Base-by-base conservation (phyloP, 2,329 filamentous ascomycete genomes). In the Pseudonectria foliicola region DNA sequence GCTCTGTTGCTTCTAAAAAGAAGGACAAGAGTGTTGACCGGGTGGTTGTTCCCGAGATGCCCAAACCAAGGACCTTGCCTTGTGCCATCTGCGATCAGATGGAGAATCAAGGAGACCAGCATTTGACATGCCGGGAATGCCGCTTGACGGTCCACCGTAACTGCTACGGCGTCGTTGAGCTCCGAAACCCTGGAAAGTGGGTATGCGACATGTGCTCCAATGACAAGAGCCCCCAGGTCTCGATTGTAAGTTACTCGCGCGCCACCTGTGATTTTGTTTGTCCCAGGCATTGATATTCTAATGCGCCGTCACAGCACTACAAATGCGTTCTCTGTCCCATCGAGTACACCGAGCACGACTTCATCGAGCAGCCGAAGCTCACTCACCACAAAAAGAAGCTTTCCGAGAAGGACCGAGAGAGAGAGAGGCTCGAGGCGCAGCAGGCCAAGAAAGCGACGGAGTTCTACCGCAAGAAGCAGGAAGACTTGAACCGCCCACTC, bases 191-290 rank as follows among this genome's bases (percentile, higher is more conserved):
- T 23, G 75, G 72, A 29, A 94, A 94, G 61, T 98, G 92, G 92
- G 77, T 82, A 27, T 98, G 92, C 60, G 92, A 96, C 61, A 94
- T 89, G 75, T 98, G 92, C 61, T 71, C 80, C 25, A 98, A 98
- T 54, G 92, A 98, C 56, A 87, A 88, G 57, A 90, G 82, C 52
- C 88, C 90, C 5, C 80, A 86, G 46, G 82, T 94, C 29, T 95
- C 92, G n/a, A 90, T 93, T 38, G 82, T 85, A 70, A 71, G 79
- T 69, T 39, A 18, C 12, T 25, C 21, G 6, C 3, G 11, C 13
- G 12, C 13, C n/a, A 6, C 13, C 14, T 28, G 6, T 27, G n/a
- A 6, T 13, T 27, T n/a, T 3, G 16, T 24, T n/a, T 25, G 31
- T 27, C 30, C n/a, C 26, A 40, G 25, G 8, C 35, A 16, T 16